Evolutionary conservation across 139 green algal species (phyloP), one percentile per base, ranked within the genome.

Genomic region (Pycnococcus provasolii): DNA sequence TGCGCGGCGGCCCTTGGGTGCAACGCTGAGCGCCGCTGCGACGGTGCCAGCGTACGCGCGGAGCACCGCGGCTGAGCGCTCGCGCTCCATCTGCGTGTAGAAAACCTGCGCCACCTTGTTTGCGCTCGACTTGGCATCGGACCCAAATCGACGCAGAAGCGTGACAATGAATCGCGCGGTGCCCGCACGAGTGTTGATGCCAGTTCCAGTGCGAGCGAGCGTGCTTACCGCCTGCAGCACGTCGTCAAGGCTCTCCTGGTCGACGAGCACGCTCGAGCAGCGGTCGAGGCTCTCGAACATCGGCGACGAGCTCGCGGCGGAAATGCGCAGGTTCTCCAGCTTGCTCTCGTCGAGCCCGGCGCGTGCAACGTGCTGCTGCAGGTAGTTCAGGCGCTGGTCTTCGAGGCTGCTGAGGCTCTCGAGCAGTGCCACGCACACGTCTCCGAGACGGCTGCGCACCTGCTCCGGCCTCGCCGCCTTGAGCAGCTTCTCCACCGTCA

Each of bases 341-440:
- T 83, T 78, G 41, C 87, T 81, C 1, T 7, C 77, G 60, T 66
- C 58, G 52, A 80, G 53, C 48, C 53, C n/a, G 50, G 51, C 8
- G 53, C 44, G 43, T 68, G 43, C 50, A 64, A 68, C 58, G n/a
- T 53, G 41, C 75, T 90, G 86, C 78, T 93, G 84, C 2, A 88
- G 71, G 70, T 94, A 91, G 69, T 91, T 91, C 39, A 92, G 78
- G 43, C 72, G 60, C 6, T 66, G 52, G 71, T 88, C 85, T 77
- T 95, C 89, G 71, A 95, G 77, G 3, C 63, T 75, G 47, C 77
- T 88, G 40, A 95, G 84, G 8, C 73, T 77, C 79, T 97, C 91
- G 64, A 97, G 85, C 79, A 97, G 77, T 2, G 80, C 66, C 0
- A 81, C 69, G 9, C 88, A 83, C 43, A 97, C 73, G 39, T 78